A percentile compares a stretch with the other conserved stretches of the same genome.
phyloP scores from a whole-genome alignment of 306 rosid genomes.

The Fagus sylvatica region DNA sequence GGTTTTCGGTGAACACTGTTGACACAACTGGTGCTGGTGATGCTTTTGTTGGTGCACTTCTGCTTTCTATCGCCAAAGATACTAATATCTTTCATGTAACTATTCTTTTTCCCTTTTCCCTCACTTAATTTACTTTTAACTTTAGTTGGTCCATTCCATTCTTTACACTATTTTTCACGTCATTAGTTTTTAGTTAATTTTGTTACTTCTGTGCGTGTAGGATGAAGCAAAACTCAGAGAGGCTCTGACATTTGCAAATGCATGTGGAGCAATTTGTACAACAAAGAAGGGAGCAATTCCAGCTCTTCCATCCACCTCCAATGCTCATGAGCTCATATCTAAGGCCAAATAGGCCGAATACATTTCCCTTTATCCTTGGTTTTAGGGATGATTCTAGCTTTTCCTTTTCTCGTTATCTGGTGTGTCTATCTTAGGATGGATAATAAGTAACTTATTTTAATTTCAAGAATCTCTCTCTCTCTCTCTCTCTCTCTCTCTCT shows the following conservation, averaged over 20 bases:
- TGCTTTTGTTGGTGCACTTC: constrained; percentile 63
- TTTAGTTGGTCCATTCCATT: constrained; percentile 8
- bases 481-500: no score
- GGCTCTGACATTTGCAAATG: constrained; percentile 58
- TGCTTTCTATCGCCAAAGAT: constrained; percentile 46
- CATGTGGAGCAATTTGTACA: constrained; percentile 68
- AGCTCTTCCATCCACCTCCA: constrained; percentile 55
- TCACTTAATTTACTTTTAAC: not conserved
- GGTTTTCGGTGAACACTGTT: constrained; percentile 48
- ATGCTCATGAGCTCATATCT: constrained; percentile 42
- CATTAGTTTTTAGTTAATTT: not conserved
- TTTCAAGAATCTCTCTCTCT: not conserved
- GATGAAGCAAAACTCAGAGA: constrained; percentile 57
- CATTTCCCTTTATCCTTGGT: not conserved
- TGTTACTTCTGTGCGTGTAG: constrained; percentile 14
- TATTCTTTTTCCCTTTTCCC: not conserved
- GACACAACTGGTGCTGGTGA: constrained; percentile 85
- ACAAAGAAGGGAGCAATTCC: constrained; percentile 72
- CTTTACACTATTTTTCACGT: not conserved
- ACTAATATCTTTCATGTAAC: constrained; percentile 42
- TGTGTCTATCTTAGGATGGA: not conserved
- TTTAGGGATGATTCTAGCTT: not conserved
- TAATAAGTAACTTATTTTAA: not conserved
- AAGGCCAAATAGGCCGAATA: constrained; percentile 25
- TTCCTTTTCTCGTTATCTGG: not conserved